These are phyloP conservation scores for Phytophthora chlamydospora DNA, from an alignment of 352 stramenopile genomes.

Conservation along the genomic window DNA sequence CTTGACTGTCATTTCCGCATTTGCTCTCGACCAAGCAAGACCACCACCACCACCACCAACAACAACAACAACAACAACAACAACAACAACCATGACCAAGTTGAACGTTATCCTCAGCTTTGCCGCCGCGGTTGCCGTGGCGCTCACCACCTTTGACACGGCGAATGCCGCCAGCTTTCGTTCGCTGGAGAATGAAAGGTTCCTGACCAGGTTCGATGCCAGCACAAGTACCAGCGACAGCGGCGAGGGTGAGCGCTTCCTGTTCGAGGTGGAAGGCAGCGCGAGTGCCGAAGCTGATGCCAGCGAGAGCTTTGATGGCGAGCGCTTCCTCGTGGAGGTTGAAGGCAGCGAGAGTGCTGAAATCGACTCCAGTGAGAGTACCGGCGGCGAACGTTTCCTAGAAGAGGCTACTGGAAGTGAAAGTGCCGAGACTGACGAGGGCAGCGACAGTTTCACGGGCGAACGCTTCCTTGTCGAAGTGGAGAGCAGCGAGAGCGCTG, in stretches of 20 bases:
- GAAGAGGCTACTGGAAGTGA: background rate
- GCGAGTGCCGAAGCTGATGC: background rate
- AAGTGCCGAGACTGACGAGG: background rate
- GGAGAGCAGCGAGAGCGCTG: conserved; percentile 1
- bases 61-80: conserved; percentile 2
- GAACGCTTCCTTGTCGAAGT: conserved; percentile 7
- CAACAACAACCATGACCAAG: conserved; percentile 26
- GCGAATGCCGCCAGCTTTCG: conserved; percentile 25
- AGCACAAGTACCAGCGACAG: conserved; percentile 10
- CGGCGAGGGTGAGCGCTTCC: conserved; percentile 8
- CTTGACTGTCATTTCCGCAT: conserved; percentile 14
- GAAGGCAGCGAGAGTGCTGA: background rate
- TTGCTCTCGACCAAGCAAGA: conserved; percentile 11
- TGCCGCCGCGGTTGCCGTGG: conserved; percentile 13
- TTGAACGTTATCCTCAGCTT: conserved; percentile 30
- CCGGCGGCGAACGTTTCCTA: background rate
- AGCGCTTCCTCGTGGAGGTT: background rate
- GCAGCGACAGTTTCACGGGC: background rate
- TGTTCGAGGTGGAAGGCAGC: conserved; percentile 14
- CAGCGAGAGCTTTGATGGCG: conserved; percentile 3
- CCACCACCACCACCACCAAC: background rate
- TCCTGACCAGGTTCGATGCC: conserved; percentile 20
- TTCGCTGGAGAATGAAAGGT: conserved; percentile 1
- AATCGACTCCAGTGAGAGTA: background rate
- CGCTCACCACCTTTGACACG: conserved; percentile 9